phyloP scores from a whole-genome alignment of 2,329 filamentous ascomycete species.

The Aspergillus hortae region DNA sequence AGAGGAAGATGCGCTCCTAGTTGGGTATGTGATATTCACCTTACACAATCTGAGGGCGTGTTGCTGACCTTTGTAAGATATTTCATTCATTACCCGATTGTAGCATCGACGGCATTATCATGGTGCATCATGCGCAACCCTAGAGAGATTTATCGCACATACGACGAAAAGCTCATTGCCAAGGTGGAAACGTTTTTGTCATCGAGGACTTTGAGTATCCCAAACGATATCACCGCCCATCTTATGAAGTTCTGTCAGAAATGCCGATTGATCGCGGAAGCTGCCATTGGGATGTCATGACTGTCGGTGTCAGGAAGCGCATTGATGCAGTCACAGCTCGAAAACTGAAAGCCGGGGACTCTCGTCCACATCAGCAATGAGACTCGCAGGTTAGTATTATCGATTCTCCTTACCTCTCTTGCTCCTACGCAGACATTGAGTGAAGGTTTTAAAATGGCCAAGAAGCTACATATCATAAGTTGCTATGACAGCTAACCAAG shows the following conservation, averaged over 20 bases:
- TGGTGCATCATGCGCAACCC: conserved; percentile 14
- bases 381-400: conserved; percentile 9
- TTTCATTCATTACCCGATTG: conserved; percentile 14
- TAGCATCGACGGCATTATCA: conserved; percentile 14
- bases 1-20: conserved; percentile 7
- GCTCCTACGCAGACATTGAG: too few species aligned
- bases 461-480: too few species aligned
- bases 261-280: conserved; percentile 13
- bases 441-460: too few species aligned
- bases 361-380: too few species aligned
- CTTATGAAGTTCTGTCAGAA: conserved; percentile 13
- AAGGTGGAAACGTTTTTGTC: conserved; percentile 13
- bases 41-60: not conserved
- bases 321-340: too few species aligned
- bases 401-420: not conserved
- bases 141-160: conserved; percentile 6
- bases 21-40: conserved; percentile 8
- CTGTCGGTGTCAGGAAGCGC: conserved; percentile 1
- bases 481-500: too few species aligned
- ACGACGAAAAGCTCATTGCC: conserved; percentile 11
- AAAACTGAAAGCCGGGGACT: too few species aligned
- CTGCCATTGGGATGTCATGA: not conserved
- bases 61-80: conserved; percentile 5
- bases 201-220: conserved; percentile 2
- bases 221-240: conserved; percentile 8